phyloP scores from a whole-genome alignment of 2,329 filamentous ascomycete genomes.

The Magnaporthales sp. region DNA sequence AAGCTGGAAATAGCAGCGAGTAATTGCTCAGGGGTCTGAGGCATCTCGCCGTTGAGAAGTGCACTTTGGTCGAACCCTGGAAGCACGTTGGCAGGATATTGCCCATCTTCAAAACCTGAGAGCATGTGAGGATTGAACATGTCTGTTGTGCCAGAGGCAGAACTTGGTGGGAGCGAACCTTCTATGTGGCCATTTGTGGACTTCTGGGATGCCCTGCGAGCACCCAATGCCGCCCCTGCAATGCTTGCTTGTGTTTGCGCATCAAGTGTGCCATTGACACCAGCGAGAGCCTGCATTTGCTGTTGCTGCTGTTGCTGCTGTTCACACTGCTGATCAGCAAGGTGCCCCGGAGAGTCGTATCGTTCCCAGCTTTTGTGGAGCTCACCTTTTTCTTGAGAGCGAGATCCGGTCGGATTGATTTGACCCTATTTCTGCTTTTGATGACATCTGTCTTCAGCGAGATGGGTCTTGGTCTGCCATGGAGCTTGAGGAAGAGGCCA shows the following conservation, averaged over 20 bases:
- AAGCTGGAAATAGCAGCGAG: conserved; percentile 73
- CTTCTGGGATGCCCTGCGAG: conserved; percentile 60
- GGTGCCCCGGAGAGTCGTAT: conserved; percentile 3
- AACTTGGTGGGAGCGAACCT: conserved; percentile 69
- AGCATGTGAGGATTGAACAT: conserved; percentile 68
- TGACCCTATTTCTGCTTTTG: conserved; percentile 97
- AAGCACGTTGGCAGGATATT: conserved; percentile 50
- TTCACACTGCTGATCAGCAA: background rate
- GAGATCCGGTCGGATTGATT: conserved; percentile 63
- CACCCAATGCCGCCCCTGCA: conserved; percentile 42
- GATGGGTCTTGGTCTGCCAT: conserved; percentile 86
- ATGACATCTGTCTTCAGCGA: conserved; percentile 98
- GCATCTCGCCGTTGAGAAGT: conserved; percentile 47
- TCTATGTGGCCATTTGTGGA: conserved; percentile 64
- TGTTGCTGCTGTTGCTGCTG: background rate
- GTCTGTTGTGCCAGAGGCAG: conserved; percentile 68
- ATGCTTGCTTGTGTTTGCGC: conserved; percentile 40
- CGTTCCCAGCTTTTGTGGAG: conserved; percentile 2
- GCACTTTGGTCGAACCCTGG: conserved; percentile 34
- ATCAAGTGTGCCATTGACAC: conserved; percentile 50
- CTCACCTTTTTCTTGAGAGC: conserved; percentile 77
- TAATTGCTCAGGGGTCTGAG: conserved; percentile 73
- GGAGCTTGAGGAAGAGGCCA: conserved; percentile 93
- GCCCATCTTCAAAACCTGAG: conserved; percentile 64
- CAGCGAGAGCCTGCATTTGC: conserved; percentile 20